Base-by-base conservation (phyloP, 108 stramenopile species). In the Aurantiochytrium sp. region DNA sequence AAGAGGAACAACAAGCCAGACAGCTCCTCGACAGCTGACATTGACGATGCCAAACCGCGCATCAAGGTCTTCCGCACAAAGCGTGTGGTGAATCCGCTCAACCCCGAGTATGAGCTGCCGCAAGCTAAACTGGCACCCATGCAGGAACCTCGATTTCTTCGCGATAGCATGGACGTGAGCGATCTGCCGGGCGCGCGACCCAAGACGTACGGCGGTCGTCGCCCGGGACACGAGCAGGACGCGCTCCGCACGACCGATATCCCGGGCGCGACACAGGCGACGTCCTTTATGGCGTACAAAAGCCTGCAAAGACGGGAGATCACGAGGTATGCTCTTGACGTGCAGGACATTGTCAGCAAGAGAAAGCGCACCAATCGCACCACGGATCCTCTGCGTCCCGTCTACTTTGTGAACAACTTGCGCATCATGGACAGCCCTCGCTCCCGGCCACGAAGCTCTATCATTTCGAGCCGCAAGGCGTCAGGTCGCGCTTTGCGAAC, bases 61-160 rank as follows among this genome's bases (percentile, higher is more conserved):
- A 83, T 53, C 0, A 83, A 83, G 28, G 76, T 83, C 45, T 83
- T 83, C 51, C 76, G 76, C 4, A 83, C 76, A 23, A 21, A 83
- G 51, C 76, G 76, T 12, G 76, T 83, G n/a, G 76, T 83, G 76
- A 45, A 83, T 45, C 76, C 76, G 18, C 76, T 83, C 10, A 35
- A 83, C 28, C 76, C 76, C 8, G 51, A 28, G 28, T 83, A 83
- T 23, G 51, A 83, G 1, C 23, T 83, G 4, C 76, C 76, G 49
- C 45, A 53, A 12, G 45, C 45, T 0, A 6, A 53, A 45, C 76
- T 53, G n/a, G 76, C 51, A 0, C 76, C 45, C 12, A 21, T 53
- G n/a, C 43, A 55, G 51, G 23, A 83, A 35, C 49, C 51, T 3
- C 19, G 28, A 45, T 83, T 83, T 4, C n/a, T 53, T 43, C 76